A percentile compares a stretch with the other conserved stretches of the same genome.
phyloP scores from a whole-genome alignment of 306 rosid species.

The Pueraria montana region DNA sequence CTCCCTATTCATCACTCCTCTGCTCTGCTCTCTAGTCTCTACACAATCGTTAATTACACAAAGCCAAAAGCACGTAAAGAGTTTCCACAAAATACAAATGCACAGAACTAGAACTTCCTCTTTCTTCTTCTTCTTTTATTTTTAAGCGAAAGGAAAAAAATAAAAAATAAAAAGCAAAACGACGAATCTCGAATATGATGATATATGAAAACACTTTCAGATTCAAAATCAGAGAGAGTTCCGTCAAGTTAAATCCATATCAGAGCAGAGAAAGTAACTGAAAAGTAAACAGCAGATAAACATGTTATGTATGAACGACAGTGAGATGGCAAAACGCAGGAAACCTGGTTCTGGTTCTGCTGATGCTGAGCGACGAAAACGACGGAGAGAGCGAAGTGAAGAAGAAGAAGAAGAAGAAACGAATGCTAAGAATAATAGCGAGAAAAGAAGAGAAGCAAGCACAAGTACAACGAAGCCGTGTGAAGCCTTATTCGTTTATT shows the following conservation, averaged over 20 bases:
- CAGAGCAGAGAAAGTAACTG: constrained; percentile 4
- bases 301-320: neutral
- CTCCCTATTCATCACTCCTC: constrained; percentile 13
- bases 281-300: neutral
- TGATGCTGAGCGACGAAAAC: constrained; percentile 20
- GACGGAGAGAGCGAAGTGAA: constrained; percentile 11
- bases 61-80: neutral
- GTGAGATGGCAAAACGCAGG: constrained; percentile 38
- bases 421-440: constrained; percentile 13
- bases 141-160: neutral
- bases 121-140: neutral
- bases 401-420: neutral
- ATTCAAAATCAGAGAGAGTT: constrained; percentile 52
- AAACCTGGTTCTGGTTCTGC: constrained; percentile 49
- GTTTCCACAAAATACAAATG: constrained; percentile 22
- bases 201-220: constrained; percentile 36
- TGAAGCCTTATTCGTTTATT: constrained; percentile 37
- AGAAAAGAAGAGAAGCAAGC: constrained; percentile 6
- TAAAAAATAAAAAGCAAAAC: neutral
- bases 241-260: constrained; percentile 34
- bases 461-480: constrained; percentile 20
- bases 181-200: constrained; percentile 38
- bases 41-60: constrained; percentile 1
- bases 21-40: no score
- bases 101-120: neutral